Base-by-base conservation (phyloP, 2,329 filamentous ascomycete genomes). In the Dothideomycetes sp. region DNA sequence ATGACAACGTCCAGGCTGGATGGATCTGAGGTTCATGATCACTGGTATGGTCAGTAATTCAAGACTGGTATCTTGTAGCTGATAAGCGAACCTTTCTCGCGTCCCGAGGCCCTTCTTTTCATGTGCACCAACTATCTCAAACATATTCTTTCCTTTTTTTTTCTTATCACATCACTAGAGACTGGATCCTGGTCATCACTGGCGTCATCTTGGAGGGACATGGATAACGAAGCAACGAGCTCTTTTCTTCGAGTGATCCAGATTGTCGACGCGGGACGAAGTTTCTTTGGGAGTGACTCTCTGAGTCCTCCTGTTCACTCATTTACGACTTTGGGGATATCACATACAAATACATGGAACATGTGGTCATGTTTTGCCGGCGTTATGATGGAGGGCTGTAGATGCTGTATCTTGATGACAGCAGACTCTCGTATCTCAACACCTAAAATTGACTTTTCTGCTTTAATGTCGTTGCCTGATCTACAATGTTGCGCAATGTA, bases 21-120 rank as follows among this genome's bases (percentile, higher is more conserved):
- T 51, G 48, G 47, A 49, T 54, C 43, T 55, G 43, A 44, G 15
- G 44, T 40, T 22, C 22, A 17, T 27, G 30, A 15, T 15, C 34
- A 32, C 22, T 31, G 22, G 22, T 27, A 27, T 27, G 12, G 22
- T 27, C 37, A 34, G 35, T 29, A 40, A 43, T 36, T 39, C 41
- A 46, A 41, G 44, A 29, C 42, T 41, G 44, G 42, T 36, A 40
- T 34, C 27, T 41, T 40, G 31, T 24, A 38, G 33, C 22, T 27
- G 22, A 27, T 27, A 7, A 7, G 22, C 22, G 12, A n/a, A n/a
- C n/a, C n/a, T n/a, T 34, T 29, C 15, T 38, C 36, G 15, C 15
- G 29, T 38, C 12, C 14, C 4, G n/a, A 19, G 18, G 32, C 36
- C 30, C 33, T 43, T 43, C 41, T 39, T 36, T 43, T 43, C 41